These are phyloP conservation scores for Draba incana DNA, from an alignment of 345 rosid species.

Conservation along the genomic window DNA sequence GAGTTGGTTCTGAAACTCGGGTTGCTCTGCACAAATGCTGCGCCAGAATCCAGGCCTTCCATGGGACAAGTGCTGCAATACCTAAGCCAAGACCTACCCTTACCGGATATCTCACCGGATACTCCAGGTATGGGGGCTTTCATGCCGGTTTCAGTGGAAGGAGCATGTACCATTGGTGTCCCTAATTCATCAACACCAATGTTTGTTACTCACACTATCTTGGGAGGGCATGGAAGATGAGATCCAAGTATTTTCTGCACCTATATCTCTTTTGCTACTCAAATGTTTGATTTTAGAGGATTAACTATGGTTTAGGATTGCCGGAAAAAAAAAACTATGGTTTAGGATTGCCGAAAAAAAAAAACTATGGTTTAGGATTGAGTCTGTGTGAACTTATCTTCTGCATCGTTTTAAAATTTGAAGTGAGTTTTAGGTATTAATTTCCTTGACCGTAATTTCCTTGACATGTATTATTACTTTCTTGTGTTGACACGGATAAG, in stretches of 20 bases:
- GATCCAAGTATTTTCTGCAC: not conserved
- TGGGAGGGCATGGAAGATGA: slow-evolving; percentile 32
- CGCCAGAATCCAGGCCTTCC: slow-evolving; percentile 25
- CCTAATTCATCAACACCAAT: not conserved
- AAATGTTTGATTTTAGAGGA: not conserved
- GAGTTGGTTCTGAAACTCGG: slow-evolving; percentile 35
- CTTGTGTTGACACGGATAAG: too few species aligned
- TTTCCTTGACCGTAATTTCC: too few species aligned
- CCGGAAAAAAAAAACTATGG: too few species aligned
- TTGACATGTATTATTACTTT: too few species aligned
- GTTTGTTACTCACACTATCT: slow-evolving; percentile 26
- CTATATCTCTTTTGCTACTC: not conserved
- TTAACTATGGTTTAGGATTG: too few species aligned
- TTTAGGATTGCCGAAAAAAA: too few species aligned
- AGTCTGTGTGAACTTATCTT: too few species aligned
- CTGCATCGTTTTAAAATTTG: too few species aligned
- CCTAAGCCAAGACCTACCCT: not conserved
- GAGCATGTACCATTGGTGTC: not conserved
- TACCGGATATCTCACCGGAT: not conserved
- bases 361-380: too few species aligned
- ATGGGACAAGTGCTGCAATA: slow-evolving; percentile 36
- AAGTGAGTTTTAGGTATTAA: too few species aligned
- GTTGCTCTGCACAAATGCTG: slow-evolving; percentile 27
- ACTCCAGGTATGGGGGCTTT: slow-evolving; percentile 23
- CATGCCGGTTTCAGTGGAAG: slow-evolving; percentile 6